Percentiles rank a stretch among this genome's conserved stretches.
Conservation (phyloP, 108 stramenopile species). For the Cyclotella atomus region DNA sequence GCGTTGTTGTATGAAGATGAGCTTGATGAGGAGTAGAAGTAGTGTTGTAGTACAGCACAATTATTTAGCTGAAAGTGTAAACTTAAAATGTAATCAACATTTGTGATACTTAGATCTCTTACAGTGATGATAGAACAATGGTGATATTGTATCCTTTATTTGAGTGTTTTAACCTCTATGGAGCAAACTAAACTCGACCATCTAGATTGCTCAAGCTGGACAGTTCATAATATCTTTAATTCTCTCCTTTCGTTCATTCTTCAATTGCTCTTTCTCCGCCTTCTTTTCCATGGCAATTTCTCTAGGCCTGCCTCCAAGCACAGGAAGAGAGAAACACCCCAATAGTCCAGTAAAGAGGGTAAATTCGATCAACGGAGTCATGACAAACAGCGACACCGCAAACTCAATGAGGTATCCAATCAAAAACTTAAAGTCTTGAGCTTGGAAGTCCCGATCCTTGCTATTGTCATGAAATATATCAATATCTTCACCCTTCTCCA, state of each 20-base stretch:
- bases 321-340: conserved; percentile 50
- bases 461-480: conserved; percentile 4
- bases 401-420: conserved; percentile 67
- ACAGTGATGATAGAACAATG: too few relatives aligned
- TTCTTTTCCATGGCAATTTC: conserved; percentile 42
- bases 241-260: background rate
- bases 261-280: conserved; percentile 4
- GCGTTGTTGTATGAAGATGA: conserved; percentile 11
- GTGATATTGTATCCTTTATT: too few relatives aligned
- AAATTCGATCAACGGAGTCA: conserved; percentile 63
- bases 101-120: too few relatives aligned
- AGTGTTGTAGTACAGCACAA: too few relatives aligned
- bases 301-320: conserved; percentile 63
- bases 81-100: too few relatives aligned
- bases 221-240: conserved; percentile 6
- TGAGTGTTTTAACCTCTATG: too few relatives aligned
- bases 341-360: conserved; percentile 68
- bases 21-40: conserved; percentile 19
- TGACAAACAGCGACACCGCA: conserved; percentile 58
- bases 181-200: too few relatives aligned
- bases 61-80: too few relatives aligned
- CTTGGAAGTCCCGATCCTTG: background rate
- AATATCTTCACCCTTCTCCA: conserved; percentile 19
- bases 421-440: conserved; percentile 56
- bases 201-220: background rate